These are phyloP conservation scores for Cryphonectria naterciae DNA, from an alignment of 2,329 filamentous ascomycete genomes.

Conservation along the genomic window DNA sequence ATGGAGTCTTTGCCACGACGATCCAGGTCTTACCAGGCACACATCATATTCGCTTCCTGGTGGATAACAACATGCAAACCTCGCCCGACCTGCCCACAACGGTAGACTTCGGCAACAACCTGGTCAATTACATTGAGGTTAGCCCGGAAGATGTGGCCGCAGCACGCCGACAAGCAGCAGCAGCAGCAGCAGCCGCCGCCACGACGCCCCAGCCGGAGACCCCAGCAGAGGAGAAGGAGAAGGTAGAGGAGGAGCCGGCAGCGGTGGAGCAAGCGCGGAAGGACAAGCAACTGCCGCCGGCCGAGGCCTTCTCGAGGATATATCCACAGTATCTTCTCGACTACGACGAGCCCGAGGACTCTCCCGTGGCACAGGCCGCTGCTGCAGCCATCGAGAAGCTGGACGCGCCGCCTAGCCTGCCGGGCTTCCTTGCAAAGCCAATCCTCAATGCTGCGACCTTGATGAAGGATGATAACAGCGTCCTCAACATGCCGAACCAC, in stretches of 20 bases:
- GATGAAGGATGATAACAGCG: slow-evolving; percentile 97
- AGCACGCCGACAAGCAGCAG: slow-evolving; percentile 34
- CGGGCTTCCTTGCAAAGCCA: slow-evolving; percentile 89
- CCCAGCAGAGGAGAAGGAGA: slow-evolving; percentile 34
- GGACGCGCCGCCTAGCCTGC: slow-evolving; percentile 82
- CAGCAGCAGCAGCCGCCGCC: not conserved
- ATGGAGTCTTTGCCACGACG: slow-evolving; percentile 72
- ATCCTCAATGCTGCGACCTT: slow-evolving; percentile 90
- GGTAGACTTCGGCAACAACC: slow-evolving; percentile 95
- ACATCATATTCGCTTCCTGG: slow-evolving; percentile 94
- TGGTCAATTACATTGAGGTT: slow-evolving; percentile 98
- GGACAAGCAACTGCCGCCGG: slow-evolving; percentile 60
- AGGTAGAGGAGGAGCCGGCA: slow-evolving; percentile 40
- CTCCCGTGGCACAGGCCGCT: slow-evolving; percentile 73
- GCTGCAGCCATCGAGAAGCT: slow-evolving; percentile 75
- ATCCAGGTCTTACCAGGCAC: slow-evolving; percentile 89
- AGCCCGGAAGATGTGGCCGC: slow-evolving; percentile 70
- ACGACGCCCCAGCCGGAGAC: slow-evolving; percentile 37
- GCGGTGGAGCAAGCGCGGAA: slow-evolving; percentile 50
- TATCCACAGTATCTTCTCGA: slow-evolving; percentile 87
- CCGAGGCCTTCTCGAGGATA: slow-evolving; percentile 68
- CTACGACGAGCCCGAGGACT: slow-evolving; percentile 83
- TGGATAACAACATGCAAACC: slow-evolving; percentile 91
- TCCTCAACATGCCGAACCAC: slow-evolving; percentile 95
- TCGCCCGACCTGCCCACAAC: slow-evolving; percentile 88